Conservation (phyloP, 768 basidiomycete species). For the Lentinula aciculospora region DNA sequence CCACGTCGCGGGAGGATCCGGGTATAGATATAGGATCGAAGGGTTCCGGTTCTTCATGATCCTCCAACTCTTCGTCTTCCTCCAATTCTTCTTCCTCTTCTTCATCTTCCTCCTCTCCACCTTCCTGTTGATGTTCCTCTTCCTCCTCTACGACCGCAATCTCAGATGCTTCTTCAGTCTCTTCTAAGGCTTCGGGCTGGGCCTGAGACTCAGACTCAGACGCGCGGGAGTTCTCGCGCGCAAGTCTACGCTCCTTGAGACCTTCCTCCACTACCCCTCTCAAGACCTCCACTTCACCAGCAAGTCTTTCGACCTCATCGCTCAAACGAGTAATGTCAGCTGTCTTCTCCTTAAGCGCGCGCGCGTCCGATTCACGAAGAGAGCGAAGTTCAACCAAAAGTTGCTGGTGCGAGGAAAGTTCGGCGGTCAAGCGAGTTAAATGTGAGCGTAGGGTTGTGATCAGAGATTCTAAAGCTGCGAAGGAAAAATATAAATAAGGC, state of each 20-base stretch:
- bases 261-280: conserved; percentile 84
- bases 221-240: conserved; percentile 33
- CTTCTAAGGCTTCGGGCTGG: conserved; percentile 25
- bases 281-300: conserved; percentile 83
- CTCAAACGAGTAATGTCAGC: conserved; percentile 64
- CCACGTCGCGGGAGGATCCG: conserved; percentile 21
- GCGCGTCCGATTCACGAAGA: conserved; percentile 53
- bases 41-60: conserved; percentile 22
- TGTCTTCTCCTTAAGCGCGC: conserved; percentile 39
- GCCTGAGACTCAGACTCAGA: conserved; percentile 17
- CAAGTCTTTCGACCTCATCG: conserved; percentile 75
- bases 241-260: conserved; percentile 61
- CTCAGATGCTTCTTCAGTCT: conserved; percentile 7
- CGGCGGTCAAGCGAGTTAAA: conserved; percentile 70
- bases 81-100: conserved; percentile 17
- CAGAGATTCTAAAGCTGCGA: conserved; percentile 73
- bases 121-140: background rate
- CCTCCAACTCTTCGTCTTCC: conserved; percentile 20
- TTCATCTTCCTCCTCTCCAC: conserved; percentile 15
- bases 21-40: conserved; percentile 28
- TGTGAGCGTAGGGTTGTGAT: conserved; percentile 70
- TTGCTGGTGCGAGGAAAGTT: conserved; percentile 72
- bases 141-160: background rate
- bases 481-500: background rate
- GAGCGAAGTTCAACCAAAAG: conserved; percentile 61